phyloP scores from a whole-genome alignment of 1,284 basidiomycete genomes.

The Phlebopus sp. region DNA sequence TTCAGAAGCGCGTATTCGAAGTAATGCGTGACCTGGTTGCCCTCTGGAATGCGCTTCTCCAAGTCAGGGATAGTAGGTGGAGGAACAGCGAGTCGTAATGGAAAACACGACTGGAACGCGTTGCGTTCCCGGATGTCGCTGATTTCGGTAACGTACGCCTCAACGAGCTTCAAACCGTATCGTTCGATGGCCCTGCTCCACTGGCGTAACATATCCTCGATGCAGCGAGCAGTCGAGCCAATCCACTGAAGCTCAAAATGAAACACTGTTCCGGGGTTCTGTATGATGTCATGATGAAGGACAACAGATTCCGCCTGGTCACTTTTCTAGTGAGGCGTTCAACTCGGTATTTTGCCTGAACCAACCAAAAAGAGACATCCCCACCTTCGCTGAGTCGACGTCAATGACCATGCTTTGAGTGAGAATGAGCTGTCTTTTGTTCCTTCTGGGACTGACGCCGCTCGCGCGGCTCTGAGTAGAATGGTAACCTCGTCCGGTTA shows the following conservation, averaged over 20 bases:
- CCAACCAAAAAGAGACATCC: conserved; percentile 9
- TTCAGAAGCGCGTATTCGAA: conserved; percentile 81
- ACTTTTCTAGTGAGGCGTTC: conserved; percentile 53
- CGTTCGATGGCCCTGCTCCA: conserved; percentile 87
- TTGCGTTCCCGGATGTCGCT: conserved; percentile 79
- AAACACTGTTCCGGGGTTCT: conserved; percentile 88
- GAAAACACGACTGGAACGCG: conserved; percentile 87
- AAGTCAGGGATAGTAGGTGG: conserved; percentile 74
- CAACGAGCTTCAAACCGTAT: conserved; percentile 90
- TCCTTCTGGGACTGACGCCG: conserved; percentile 41
- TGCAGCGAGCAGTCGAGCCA: conserved; percentile 91
- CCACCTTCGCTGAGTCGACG: conserved; percentile 76
- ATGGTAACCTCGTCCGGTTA: conserved; percentile 37
- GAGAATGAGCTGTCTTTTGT: conserved; percentile 70
- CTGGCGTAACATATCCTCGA: conserved; percentile 85
- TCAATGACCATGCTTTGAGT: conserved; percentile 88
- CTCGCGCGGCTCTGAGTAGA: conserved; percentile 36
- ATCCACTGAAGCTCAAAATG: conserved; percentile 99
- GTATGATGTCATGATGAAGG: conserved; percentile 88
- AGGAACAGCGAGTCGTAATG: conserved; percentile 68
- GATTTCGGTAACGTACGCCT: conserved; percentile 88
- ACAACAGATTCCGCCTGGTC: conserved; percentile 86
- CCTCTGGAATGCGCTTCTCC: conserved; percentile 65
- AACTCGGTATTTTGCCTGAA: conserved; percentile 12
- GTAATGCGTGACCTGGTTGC: conserved; percentile 61